Evolutionary conservation across 768 basidiomycete species (phyloP).

Genomic region (Galerina sulciceps): DNA sequence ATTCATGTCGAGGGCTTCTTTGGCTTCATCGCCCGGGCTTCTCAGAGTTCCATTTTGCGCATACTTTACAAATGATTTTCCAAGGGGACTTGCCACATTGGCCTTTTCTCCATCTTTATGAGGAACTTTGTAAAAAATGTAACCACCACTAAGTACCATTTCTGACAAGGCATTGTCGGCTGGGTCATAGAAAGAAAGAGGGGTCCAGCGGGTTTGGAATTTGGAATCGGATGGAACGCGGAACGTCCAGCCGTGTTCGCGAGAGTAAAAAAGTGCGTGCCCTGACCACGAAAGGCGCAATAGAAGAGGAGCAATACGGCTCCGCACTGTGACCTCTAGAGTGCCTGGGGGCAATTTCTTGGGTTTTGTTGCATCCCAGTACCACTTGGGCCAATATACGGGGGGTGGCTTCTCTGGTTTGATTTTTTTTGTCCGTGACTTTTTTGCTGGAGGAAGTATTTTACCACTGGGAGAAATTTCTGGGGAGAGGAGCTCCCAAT

Average conservation of each 20-base stretch:
- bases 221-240: constrained; percentile 62
- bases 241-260: constrained; percentile 91
- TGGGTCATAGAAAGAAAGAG: constrained; percentile 64
- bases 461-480: constrained; percentile 1
- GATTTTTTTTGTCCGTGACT: constrained; percentile 22
- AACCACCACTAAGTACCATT: constrained; percentile 49
- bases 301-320: constrained; percentile 81
- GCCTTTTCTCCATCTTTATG: constrained; percentile 95
- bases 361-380: constrained; percentile 84
- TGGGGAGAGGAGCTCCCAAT: constrained; percentile 57
- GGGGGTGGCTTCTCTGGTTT: constrained; percentile 47
- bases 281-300: constrained; percentile 87
- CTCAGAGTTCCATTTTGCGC: constrained; percentile 86
- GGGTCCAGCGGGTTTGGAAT: constrained; percentile 48
- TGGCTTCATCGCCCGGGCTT: constrained; percentile 81
- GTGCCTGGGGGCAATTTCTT: constrained; percentile 73
- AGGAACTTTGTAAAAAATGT: constrained; percentile 87
- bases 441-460: constrained; percentile 30
- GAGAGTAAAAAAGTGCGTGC: constrained; percentile 83
- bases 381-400: constrained; percentile 95
- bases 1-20: constrained; percentile 88
- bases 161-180: constrained; percentile 65
- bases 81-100: constrained; percentile 93
- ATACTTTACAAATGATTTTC: constrained; percentile 87
- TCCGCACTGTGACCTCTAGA: constrained; percentile 85